Conservation (phyloP, 768 basidiomycete species). For the Leucogyrophana mollusca region DNA sequence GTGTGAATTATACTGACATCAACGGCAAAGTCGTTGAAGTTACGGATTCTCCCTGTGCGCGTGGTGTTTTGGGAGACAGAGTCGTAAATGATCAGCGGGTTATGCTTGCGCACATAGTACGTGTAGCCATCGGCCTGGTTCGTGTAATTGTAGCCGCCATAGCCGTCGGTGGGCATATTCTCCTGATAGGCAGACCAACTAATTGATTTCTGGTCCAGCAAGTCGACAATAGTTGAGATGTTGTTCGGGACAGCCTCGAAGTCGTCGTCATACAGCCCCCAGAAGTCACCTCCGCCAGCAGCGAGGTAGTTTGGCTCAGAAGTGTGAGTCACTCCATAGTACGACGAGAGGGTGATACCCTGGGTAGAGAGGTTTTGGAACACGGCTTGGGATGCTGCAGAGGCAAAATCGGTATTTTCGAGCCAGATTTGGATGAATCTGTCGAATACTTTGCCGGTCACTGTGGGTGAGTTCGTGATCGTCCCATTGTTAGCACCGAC, state of each 20-base stretch:
- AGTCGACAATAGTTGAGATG: constrained; percentile 57
- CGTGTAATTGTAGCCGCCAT: constrained; percentile 35
- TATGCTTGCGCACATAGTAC: constrained; percentile 59
- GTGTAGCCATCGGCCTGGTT: constrained; percentile 34
- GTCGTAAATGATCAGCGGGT: constrained; percentile 51
- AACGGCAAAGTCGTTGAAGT: constrained; percentile 60
- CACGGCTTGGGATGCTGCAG: constrained; percentile 22
- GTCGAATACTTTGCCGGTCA: constrained; percentile 43
- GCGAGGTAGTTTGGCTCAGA: constrained; percentile 62
- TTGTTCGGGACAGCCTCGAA: constrained; percentile 36
- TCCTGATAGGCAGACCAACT: constrained; percentile 66
- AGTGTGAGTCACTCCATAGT: constrained; percentile 53
- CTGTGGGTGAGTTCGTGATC: constrained; percentile 35
- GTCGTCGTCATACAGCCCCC: constrained; percentile 44
- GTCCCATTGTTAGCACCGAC: constrained; percentile 41
- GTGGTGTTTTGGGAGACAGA: constrained; percentile 41
- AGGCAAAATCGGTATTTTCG: constrained; percentile 57
- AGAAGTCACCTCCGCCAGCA: constrained; percentile 52
- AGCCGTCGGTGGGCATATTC: constrained; percentile 52
- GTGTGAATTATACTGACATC: constrained; percentile 33
- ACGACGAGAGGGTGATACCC: constrained; percentile 47
- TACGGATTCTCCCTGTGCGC: constrained; percentile 47
- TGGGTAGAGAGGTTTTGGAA: constrained; percentile 42
- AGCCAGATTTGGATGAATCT: constrained; percentile 58
- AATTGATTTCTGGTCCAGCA: constrained; percentile 54